Evolutionary conservation across 2,329 filamentous ascomycete species (phyloP), one percentile per base, ranked within the genome.

Genomic region (Neonectria coccinea): DNA sequence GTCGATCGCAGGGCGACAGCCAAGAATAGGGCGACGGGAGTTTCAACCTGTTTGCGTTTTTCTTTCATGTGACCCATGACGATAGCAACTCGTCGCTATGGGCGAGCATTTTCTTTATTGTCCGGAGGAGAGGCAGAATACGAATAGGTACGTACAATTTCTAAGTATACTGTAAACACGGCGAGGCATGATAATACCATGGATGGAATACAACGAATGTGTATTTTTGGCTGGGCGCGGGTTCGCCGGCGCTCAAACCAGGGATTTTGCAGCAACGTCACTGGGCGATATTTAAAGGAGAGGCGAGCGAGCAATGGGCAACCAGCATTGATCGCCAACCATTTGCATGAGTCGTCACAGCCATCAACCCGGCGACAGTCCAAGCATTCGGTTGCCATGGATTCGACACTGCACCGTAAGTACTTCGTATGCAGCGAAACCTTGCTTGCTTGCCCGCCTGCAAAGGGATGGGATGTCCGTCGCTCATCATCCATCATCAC

Each of bases 51-150:
- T 55, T 58, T 65, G 18, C 45, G 42, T 62, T 59, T 62, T 33
- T n/a, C 54, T 64, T 58, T 22, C 54, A 51, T 33, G 22, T 62
- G 58, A 57, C 45, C 45, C 39, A 48, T 62, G 53, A 58, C 53
- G 18, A 52, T 11, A 33, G 11, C 41, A 36, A 48, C 25, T 29
- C 36, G 47, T 25, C 20, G 45, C 33, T 33, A 12, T 16, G 54
- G 39, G 39, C 33, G 18, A 39, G 36, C 48, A 29, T 45, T 39
- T 55, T 31, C 7, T 64, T 51, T 39, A 56, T 41, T 64, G 62
- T 50, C 44, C 29, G 14, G 33, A 62, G 36, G 20, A 10, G 31
- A 33, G 11, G 31, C 11, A 33, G 31, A 33, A 5, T 33, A 33
- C 31, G 31, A 25, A 25, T 25, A 25, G 25, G 25, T 25, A 25